Conservation (phyloP, 495 filamentous ascomycete genomes). For the Gamarada debralockiae region DNA sequence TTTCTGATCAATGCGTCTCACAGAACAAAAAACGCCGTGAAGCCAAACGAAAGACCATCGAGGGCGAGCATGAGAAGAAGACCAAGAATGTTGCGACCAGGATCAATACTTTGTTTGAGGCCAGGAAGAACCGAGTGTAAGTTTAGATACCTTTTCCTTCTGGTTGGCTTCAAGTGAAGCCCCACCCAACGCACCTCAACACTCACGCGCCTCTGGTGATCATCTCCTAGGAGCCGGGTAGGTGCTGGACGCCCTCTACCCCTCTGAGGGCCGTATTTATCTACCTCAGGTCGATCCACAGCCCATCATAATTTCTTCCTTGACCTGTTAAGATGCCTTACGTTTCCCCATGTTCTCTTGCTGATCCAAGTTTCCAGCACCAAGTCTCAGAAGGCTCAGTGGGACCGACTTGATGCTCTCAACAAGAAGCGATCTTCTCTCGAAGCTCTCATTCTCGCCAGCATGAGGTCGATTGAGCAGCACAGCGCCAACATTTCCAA, state of each 20-base stretch:
- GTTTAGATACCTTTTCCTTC: not conserved
- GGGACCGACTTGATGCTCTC: slow-evolving; percentile 17
- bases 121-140: slow-evolving; percentile 20
- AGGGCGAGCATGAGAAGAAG: slow-evolving; percentile 19
- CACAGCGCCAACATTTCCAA: slow-evolving; percentile 17
- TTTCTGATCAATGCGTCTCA: not conserved
- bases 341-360: not conserved
- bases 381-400: slow-evolving; percentile 12
- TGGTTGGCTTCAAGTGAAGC: not conserved
- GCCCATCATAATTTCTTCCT: too few species aligned
- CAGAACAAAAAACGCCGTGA: slow-evolving; percentile 28
- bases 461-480: slow-evolving; percentile 18
- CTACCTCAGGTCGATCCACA: too few species aligned
- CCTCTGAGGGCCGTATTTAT: too few species aligned
- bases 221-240: too few species aligned
- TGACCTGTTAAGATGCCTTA: not conserved
- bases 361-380: slow-evolving; percentile 5
- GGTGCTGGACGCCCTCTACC: too few species aligned
- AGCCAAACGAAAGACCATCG: slow-evolving; percentile 20
- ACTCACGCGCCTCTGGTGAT: too few species aligned
- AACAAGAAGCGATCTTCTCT: slow-evolving; percentile 18
- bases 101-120: slow-evolving; percentile 14
- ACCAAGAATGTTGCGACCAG: slow-evolving; percentile 19
- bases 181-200: too few species aligned
- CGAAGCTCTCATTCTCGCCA: slow-evolving; percentile 18